Conservation (phyloP, 2,329 filamentous ascomycete genomes). For the Clonostachys solani region DNA sequence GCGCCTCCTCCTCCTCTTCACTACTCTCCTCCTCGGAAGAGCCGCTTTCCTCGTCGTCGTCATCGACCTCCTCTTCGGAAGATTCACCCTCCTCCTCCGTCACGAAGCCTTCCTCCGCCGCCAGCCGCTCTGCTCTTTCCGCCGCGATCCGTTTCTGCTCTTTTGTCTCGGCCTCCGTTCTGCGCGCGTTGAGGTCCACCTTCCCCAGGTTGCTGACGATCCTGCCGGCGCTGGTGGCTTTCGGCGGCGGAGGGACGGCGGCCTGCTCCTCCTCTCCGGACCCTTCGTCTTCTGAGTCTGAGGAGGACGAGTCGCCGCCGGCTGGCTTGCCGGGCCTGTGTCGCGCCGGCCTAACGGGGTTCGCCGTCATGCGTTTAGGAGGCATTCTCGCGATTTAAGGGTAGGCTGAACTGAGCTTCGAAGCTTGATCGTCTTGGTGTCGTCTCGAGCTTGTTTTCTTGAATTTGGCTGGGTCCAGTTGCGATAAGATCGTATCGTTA, state of each 20-base stretch:
- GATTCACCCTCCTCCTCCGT: constrained; percentile 29
- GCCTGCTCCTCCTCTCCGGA: constrained; percentile 21
- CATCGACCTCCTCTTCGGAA: constrained; percentile 10
- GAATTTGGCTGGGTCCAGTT: too few relatives aligned
- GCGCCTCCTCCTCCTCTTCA: constrained; percentile 52
- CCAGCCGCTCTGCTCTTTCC: constrained; percentile 43
- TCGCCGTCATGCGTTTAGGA: constrained; percentile 88
- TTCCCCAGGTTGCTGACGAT: constrained; percentile 50
- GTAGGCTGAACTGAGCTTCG: too few relatives aligned
- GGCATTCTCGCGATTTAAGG: constrained; percentile 39
- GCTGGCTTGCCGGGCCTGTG: constrained; percentile 81
- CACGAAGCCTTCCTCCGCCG: constrained; percentile 49
- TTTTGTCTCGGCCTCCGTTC: constrained; percentile 38
- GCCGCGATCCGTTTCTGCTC: constrained; percentile 34
- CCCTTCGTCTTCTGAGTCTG: constrained; percentile 34
- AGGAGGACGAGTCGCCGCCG: constrained; percentile 46
- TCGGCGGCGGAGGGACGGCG: constrained; percentile 49
- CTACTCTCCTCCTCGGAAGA: constrained; percentile 38
- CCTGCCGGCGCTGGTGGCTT: constrained; percentile 49
- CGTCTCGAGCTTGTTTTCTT: too few relatives aligned
- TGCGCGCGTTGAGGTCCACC: constrained; percentile 44
- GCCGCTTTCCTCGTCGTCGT: constrained; percentile 35
- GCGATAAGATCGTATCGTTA: not conserved
- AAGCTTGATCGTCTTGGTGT: too few relatives aligned
- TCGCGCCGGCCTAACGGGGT: constrained; percentile 74